phyloP scores from a whole-genome alignment of 2,329 filamentous ascomycete genomes.

The Trichoderma simmonsii region DNA sequence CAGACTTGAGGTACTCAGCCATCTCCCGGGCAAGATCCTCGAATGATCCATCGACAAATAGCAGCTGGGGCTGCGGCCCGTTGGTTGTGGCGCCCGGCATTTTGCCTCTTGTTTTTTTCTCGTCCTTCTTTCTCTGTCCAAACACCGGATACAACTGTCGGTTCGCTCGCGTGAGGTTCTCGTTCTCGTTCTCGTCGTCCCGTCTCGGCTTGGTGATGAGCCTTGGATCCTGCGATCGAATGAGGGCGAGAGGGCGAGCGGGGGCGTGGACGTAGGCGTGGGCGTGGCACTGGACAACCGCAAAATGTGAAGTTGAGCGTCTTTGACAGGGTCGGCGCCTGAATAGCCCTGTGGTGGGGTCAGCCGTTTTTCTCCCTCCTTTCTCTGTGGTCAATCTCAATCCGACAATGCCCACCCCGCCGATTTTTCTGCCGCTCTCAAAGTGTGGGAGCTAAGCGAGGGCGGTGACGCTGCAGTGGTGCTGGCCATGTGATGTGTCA shows the following conservation, averaged over 20 bases:
- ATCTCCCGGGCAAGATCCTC: slow-evolving; percentile 92
- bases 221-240: slow-evolving; percentile 14
- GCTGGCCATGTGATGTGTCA: slow-evolving; percentile 25
- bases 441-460: slow-evolving; percentile 43
- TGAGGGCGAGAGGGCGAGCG: slow-evolving; percentile 20
- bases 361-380: slow-evolving; percentile 10
- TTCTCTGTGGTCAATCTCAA: slow-evolving; percentile 16
- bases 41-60: slow-evolving; percentile 87
- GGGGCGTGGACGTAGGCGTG: slow-evolving; percentile 20
- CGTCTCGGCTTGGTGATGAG: background rate
- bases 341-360: slow-evolving; percentile 42
- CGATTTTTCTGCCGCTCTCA: slow-evolving; percentile 37
- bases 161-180: slow-evolving; percentile 19
- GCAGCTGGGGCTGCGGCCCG: slow-evolving; percentile 55
- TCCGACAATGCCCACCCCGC: slow-evolving; percentile 31
- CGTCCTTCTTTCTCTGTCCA: slow-evolving; percentile 12
- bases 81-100: slow-evolving; percentile 37
- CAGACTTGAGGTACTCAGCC: slow-evolving; percentile 85
- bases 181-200: slow-evolving; percentile 4
- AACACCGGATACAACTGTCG: background rate
- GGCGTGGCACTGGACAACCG: slow-evolving; percentile 25
- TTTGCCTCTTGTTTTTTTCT: slow-evolving; percentile 20
- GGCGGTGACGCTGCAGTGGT: slow-evolving; percentile 31
- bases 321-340: slow-evolving; percentile 30
- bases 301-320: slow-evolving; percentile 30